Base-by-base conservation (phyloP, 768 basidiomycete genomes). In the Lentinula raphanica region DNA sequence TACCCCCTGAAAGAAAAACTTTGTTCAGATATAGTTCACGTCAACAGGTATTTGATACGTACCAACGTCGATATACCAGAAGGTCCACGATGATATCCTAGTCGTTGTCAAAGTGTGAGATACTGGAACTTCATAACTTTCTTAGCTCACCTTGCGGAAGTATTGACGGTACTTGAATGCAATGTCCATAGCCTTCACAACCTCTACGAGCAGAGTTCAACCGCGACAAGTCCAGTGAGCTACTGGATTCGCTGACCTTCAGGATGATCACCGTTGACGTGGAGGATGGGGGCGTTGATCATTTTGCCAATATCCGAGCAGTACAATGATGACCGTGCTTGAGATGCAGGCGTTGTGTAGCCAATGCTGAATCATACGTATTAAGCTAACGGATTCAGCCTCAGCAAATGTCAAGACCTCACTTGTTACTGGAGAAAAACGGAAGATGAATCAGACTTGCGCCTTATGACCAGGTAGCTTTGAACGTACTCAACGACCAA, bases 201-300 rank as follows among this genome's bases (percentile, higher is more conserved):
- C 94, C 62, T 95, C 92, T 90, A 13, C 32, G 9, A 13, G 13
- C 8, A 13, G 8, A 35, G 5, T 35, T 35, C 13, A 13, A 13
- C 13, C 13, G 32, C 32, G 13, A 6, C 13, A 35, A 13, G 13
- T 35, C 8, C 32, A 35, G 8, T n/a, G 8, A 8, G 32, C 3
- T 35, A 8, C 13, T 7, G 12, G 23, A 19, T 27, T n/a, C 32
- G 32, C 25, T 6, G 45, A 74, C 90, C 91, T 80, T 96, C 92
- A 0, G 92, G 92, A 68, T 88, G 75, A 68, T 97, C 94, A 5
- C 94, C 94, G 62, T 95, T 97, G 59, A 94, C 92, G 60, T 96
- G 94, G 19, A 96, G 68, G 3, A 95, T 83, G 1, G 94, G 94
- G 0, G 90, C 86, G 58, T 91, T 88, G 63, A 94, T 87, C 88